Conservation (phyloP, 1,284 basidiomycete species). For the Rhodotorula sp. region DNA sequence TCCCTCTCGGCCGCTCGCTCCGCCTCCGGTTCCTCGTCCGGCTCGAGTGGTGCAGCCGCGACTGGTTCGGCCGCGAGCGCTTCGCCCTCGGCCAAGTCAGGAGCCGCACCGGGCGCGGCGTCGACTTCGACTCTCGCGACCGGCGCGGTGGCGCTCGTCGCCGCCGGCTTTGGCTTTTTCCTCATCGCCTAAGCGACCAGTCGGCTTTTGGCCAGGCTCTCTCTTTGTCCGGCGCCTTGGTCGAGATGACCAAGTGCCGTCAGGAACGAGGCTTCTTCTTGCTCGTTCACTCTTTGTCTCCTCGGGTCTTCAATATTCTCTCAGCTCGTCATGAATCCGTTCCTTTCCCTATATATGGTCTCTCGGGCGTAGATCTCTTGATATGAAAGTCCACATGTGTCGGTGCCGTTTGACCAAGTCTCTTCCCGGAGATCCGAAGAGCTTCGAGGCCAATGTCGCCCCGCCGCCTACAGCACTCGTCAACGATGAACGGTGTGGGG, state of each 20-base stretch:
- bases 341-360: background rate
- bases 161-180: slow-evolving; percentile 7
- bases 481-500: too few species aligned
- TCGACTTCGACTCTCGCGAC: background rate
- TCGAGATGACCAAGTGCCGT: too few species aligned
- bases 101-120: background rate
- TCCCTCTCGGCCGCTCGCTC: background rate
- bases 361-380: too few species aligned
- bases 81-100: slow-evolving; percentile 1
- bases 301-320: background rate
- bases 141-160: slow-evolving; percentile 1
- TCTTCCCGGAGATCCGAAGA: too few species aligned
- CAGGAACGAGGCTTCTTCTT: background rate
- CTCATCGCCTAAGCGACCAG: slow-evolving; percentile 4
- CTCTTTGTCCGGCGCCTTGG: too few species aligned
- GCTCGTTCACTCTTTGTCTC: background rate
- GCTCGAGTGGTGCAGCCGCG: slow-evolving; percentile 4
- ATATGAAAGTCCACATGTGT: too few species aligned
- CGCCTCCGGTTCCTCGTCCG: background rate
- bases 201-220: background rate
- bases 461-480: too few species aligned
- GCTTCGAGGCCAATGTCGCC: too few species aligned
- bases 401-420: too few species aligned
- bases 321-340: background rate
- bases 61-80: slow-evolving; percentile 4